phyloP scores from a whole-genome alignment of 192 early-diverging fungal species.

The Lobosporangium transversale region DNA sequence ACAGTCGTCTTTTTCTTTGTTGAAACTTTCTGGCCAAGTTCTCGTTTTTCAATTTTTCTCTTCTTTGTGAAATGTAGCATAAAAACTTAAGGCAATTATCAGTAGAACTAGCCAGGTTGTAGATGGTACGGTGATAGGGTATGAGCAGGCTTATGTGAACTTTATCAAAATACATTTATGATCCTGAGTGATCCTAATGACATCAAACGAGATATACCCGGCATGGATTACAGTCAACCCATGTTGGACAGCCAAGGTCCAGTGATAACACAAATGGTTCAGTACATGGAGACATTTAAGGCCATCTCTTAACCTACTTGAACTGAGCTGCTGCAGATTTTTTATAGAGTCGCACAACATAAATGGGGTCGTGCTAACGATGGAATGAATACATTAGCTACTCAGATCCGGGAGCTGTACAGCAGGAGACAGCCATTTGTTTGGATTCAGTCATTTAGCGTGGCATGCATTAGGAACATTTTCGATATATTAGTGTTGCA shows the following conservation, averaged over 20 bases:
- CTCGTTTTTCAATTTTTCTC: background rate
- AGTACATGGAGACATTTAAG: slow-evolving; percentile 10
- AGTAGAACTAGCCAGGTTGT: slow-evolving; percentile 18
- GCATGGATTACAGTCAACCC: slow-evolving; percentile 16
- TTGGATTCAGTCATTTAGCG: slow-evolving; percentile 31
- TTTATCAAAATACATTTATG: slow-evolving; percentile 20
- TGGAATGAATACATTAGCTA: slow-evolving; percentile 18
- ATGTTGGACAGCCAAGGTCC: slow-evolving; percentile 2
- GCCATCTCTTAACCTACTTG: slow-evolving; percentile 16
- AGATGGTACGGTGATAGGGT: slow-evolving; percentile 4
- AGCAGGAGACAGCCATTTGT: slow-evolving; percentile 5
- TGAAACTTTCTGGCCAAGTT: too few species aligned
- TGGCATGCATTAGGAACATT: slow-evolving; percentile 12
- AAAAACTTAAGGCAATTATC: slow-evolving; percentile 16
- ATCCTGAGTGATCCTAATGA: slow-evolving; percentile 2
- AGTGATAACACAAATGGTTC: background rate
- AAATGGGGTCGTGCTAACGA: slow-evolving; percentile 27
- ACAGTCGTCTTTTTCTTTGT: too few species aligned
- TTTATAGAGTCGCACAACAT: slow-evolving; percentile 32
- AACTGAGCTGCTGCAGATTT: slow-evolving; percentile 9
- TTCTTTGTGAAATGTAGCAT: slow-evolving; percentile 1
- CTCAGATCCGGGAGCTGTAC: slow-evolving; percentile 1
- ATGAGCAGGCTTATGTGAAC: slow-evolving; percentile 4
- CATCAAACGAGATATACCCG: background rate
- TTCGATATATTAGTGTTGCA: slow-evolving; percentile 19